These are phyloP conservation scores for Rachicladosporium sp. DNA, from an alignment of 2,329 filamentous ascomycete species.

Conservation along the genomic window DNA sequence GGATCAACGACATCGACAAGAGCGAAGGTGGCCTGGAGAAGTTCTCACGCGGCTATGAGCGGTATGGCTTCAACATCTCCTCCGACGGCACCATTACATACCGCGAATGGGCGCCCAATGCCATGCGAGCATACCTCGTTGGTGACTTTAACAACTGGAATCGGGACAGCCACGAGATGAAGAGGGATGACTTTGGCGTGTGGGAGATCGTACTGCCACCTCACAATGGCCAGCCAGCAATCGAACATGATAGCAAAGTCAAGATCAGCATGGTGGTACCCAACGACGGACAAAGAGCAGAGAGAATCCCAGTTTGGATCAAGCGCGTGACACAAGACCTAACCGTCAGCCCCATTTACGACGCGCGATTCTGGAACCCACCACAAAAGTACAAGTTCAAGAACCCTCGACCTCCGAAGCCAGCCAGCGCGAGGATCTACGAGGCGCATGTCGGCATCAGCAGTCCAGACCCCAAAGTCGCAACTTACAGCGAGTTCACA, in stretches of 20 bases:
- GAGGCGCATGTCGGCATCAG: slow-evolving; percentile 99
- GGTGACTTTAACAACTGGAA: slow-evolving; percentile 97
- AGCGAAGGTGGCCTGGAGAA: slow-evolving; percentile 82
- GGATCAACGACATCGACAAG: slow-evolving; percentile 73
- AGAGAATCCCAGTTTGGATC: slow-evolving; percentile 92
- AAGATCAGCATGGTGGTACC: slow-evolving; percentile 80
- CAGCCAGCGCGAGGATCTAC: slow-evolving; percentile 78
- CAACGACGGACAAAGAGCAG: slow-evolving; percentile 60
- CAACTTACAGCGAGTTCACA: slow-evolving; percentile 97
- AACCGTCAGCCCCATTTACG: slow-evolving; percentile 78
- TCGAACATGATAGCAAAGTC: slow-evolving; percentile 87
- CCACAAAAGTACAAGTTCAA: slow-evolving; percentile 80
- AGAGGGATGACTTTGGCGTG: slow-evolving; percentile 69
- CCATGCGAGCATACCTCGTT: slow-evolving; percentile 68
- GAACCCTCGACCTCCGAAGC: slow-evolving; percentile 69
- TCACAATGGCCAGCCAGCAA: slow-evolving; percentile 61
- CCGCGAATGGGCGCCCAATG: slow-evolving; percentile 93
- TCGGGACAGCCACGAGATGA: slow-evolving; percentile 72
- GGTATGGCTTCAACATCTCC: slow-evolving; percentile 72
- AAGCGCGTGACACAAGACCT: slow-evolving; percentile 93
- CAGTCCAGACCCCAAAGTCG: slow-evolving; percentile 73
- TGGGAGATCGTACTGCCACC: slow-evolving; percentile 75
- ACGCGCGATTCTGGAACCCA: slow-evolving; percentile 95
- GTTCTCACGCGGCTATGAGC: slow-evolving; percentile 79
- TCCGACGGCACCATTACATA: slow-evolving; percentile 77